Conservation (phyloP, 1,284 basidiomycete species). For the Marasmius fiardii region DNA sequence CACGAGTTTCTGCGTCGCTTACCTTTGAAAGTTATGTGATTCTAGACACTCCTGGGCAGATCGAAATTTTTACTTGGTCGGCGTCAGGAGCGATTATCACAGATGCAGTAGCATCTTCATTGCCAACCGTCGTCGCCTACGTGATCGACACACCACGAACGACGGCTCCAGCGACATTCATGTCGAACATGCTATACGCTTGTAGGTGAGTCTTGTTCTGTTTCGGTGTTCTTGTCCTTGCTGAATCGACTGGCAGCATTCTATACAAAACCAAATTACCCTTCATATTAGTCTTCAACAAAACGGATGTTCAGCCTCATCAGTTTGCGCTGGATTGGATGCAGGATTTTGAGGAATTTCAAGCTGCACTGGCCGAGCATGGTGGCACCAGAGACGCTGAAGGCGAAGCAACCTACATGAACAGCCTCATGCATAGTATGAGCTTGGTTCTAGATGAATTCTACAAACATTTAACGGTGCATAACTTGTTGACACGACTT, state of each 20-base stretch:
- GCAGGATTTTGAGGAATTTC: constrained; percentile 93
- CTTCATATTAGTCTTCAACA: constrained; percentile 99
- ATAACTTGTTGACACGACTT: constrained; percentile 4
- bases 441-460: constrained; percentile 98
- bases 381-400: constrained; percentile 69
- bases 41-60: constrained; percentile 97
- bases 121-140: constrained; percentile 95
- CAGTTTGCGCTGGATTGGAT: constrained; percentile 98
- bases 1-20: not conserved
- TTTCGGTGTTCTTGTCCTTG: not conserved
- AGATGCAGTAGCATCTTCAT: constrained; percentile 90
- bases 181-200: constrained; percentile 99
- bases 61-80: constrained; percentile 99
- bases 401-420: constrained; percentile 97
- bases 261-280: constrained; percentile 98
- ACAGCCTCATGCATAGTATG: constrained; percentile 99
- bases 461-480: constrained; percentile 93
- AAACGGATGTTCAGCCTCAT: constrained; percentile 89
- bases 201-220: constrained; percentile 70
- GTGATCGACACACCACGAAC: constrained; percentile 97
- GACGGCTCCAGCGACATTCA: constrained; percentile 95
- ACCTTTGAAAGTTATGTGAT: constrained; percentile 75
- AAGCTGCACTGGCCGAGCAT: constrained; percentile 67
- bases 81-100: constrained; percentile 99
- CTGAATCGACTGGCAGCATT: constrained; percentile 54